Evolutionary conservation across 116 monocot genomes (phyloP), one percentile per base, ranked within the genome.

Genomic region (Iris pallida): DNA sequence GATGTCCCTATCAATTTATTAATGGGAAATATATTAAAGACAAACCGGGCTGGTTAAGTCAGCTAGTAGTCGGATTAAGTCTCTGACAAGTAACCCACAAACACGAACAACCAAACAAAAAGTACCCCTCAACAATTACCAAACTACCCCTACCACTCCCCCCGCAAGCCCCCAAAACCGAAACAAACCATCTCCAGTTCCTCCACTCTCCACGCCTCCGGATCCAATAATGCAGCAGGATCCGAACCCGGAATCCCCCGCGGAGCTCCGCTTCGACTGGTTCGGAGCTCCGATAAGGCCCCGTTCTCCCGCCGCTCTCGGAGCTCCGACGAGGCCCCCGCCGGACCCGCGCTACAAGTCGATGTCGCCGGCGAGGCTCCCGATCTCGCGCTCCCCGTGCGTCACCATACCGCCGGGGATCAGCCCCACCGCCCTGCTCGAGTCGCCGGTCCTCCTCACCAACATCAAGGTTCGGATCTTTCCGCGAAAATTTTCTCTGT

Each of bases 371-470:
- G 75, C 67, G 18, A 53, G 47, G 54, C 67, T 67, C 55, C 67
- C 67, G 55, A 91, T 95, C 71, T 20, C 85, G 16, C 70, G 94
- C 47, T 75, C 85, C 8, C 81, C 90, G 13, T 78, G 85, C 74
- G 72, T 90, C 57, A 90, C 85, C 8, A 85, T 90, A 19, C 81
- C 94, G 0, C 71, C 90, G 8, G 90, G 94, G 9, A 69, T 90
- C 70, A 88, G 87, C 82, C 94, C 94, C 55, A 69, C 83, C 20
- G 74, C 88, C 8, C 78, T 95, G 48, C 94, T 95, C 53, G 94
- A 95, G 55, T 95, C 94, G 1, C 94, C 94, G 7, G 94, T 95
- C 15, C 88, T 95, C 44, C 87, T 95, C 72, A 83, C 79, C 64
- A 86, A 95, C 67, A 67, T 90, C 62, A 90, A 95, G 94, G 94